A percentile compares a stretch with the other conserved stretches of the same genome.
Conservation (phyloP, 2,329 filamentous ascomycete species). For the Hymenoscyphus linearis region DNA sequence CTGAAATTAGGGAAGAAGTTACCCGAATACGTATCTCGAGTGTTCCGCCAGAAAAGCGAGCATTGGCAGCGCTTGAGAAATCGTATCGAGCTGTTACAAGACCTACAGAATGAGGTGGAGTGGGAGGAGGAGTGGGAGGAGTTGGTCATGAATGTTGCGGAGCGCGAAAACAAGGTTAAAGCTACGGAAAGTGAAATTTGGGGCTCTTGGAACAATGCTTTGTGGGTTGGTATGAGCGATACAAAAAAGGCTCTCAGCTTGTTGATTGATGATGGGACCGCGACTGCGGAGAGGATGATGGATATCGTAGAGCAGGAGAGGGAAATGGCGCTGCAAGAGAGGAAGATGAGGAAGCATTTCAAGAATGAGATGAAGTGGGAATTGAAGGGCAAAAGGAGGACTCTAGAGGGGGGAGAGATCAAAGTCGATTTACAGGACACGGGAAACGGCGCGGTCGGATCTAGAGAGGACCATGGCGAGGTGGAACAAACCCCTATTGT, state of each 20-base stretch:
- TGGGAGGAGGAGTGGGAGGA: conserved; percentile 50
- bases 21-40: conserved; percentile 49
- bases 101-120: conserved; percentile 31
- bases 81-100: conserved; percentile 35
- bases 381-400: conserved; percentile 14
- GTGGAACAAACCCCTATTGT: no score
- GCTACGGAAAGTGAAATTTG: conserved; percentile 10
- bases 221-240: not conserved
- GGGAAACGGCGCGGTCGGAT: not conserved
- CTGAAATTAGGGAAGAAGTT: conserved; percentile 64
- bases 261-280: conserved; percentile 2
- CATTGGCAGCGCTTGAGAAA: conserved; percentile 40
- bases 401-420: not conserved
- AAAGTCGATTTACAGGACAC: no score
- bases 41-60: conserved; percentile 48
- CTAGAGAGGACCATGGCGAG: no score
- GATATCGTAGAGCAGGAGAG: not conserved
- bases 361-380: conserved; percentile 26
- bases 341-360: conserved; percentile 34
- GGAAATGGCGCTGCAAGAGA: conserved; percentile 36
- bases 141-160: conserved; percentile 14
- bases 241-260: conserved; percentile 33
- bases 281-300: conserved; percentile 32
- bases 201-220: not conserved
- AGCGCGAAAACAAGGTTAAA: conserved; percentile 25